These are phyloP conservation scores for Aureobasidium sp. DNA, from an alignment of 2,329 filamentous ascomycete genomes.

Conservation along the genomic window DNA sequence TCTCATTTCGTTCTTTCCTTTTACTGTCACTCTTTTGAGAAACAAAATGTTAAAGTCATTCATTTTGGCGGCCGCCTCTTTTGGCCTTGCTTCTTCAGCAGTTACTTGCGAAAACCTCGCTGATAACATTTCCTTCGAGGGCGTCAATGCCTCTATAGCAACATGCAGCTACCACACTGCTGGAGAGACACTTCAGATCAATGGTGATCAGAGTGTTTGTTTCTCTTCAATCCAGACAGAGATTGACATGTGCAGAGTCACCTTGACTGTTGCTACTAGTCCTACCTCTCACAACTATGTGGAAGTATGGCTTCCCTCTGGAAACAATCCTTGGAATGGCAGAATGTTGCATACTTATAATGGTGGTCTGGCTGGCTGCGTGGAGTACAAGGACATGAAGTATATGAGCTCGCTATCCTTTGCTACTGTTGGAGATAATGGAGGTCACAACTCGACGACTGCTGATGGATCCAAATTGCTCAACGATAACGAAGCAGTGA, in stretches of 20 bases:
- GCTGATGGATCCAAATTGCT: conserved; percentile 32
- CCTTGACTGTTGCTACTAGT: conserved; percentile 1
- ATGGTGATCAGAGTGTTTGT: conserved; percentile 17
- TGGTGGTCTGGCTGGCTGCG: conserved; percentile 38
- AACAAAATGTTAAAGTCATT: conserved; percentile 8
- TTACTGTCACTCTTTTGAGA: neutral
- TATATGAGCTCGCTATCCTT: conserved; percentile 37
- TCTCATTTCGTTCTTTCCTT: neutral
- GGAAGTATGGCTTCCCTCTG: conserved; percentile 50
- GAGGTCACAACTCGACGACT: conserved; percentile 27
- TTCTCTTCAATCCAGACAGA: conserved; percentile 23
- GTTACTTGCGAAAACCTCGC: conserved; percentile 1
- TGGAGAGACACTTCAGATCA: conserved; percentile 14
- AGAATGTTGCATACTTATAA: conserved; percentile 34
- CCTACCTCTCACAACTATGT: conserved; percentile 26
- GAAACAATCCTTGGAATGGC: conserved; percentile 22
- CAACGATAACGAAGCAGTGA: conserved; percentile 34
- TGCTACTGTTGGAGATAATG: conserved; percentile 37
- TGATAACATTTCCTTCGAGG: conserved; percentile 3
- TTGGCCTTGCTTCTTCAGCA: conserved; percentile 9
- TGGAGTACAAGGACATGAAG: conserved; percentile 36
- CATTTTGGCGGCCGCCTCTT: conserved; percentile 10
- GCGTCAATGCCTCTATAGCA: conserved; percentile 10
- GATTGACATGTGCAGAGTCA: conserved; percentile 9
- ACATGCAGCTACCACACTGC: conserved; percentile 7